Conservation (phyloP, 345 rosid species). For the Cardamine resedifolia region DNA sequence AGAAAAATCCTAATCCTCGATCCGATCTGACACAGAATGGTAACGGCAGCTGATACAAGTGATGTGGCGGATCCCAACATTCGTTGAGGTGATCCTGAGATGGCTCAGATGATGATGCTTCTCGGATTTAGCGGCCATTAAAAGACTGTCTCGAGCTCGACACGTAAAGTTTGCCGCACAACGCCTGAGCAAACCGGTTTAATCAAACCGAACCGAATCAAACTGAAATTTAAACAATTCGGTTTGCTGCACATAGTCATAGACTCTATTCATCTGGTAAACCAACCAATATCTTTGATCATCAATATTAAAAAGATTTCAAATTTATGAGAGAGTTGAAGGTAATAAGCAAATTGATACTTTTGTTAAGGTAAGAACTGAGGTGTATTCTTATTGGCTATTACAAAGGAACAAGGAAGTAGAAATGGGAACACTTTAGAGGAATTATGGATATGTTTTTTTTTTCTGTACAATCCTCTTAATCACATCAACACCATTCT, state of each 20-base stretch:
- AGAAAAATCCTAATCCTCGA: background rate
- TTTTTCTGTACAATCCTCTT: conserved; percentile 13
- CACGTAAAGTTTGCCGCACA: conserved; percentile 31
- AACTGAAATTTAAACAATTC: background rate
- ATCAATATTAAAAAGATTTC: background rate
- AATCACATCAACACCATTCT: conserved; percentile 17
- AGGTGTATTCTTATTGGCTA: conserved; percentile 1
- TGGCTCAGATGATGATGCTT: conserved; percentile 7
- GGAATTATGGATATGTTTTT: background rate
- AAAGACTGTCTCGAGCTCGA: conserved; percentile 21
- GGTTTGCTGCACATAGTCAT: background rate
- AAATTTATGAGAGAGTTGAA: background rate
- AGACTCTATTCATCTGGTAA: background rate
- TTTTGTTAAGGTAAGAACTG: background rate
- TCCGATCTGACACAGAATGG: conserved; percentile 16
- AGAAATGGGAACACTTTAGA: background rate
- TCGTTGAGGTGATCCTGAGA: conserved; percentile 9
- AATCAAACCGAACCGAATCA: conserved; percentile 1
- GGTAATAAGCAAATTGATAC: background rate
- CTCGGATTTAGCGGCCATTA: conserved; percentile 12
- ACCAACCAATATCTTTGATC: conserved; percentile 14
- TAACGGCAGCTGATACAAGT: conserved; percentile 9
- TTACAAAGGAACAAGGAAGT: conserved; percentile 11
- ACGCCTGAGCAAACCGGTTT: conserved; percentile 33
- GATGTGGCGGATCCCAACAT: background rate